Percentiles rank a stretch among this genome's conserved stretches.
Conservation (phyloP, 371 early-diverging fungal species). For the Saksenaea oblongispora region DNA sequence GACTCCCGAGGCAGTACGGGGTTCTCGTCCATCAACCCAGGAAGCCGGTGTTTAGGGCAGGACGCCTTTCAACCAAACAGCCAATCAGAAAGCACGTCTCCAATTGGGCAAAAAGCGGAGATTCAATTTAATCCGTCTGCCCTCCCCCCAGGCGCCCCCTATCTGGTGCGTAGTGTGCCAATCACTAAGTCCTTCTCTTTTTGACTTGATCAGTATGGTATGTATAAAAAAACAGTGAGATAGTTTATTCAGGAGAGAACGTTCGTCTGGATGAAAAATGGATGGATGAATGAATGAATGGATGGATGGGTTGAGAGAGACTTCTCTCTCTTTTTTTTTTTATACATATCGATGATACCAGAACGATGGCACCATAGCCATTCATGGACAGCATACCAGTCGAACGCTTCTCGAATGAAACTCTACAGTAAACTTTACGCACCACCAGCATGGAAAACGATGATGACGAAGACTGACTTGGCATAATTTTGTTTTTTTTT, state of each 20-base stretch:
- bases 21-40: too few species aligned
- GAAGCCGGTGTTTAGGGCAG: too few species aligned
- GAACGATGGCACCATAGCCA: too few species aligned
- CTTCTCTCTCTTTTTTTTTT: neutral
- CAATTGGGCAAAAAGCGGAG: too few species aligned
- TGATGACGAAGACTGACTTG: neutral
- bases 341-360: neutral
- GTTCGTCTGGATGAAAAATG: constrained; percentile 5
- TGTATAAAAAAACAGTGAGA: neutral
- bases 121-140: neutral
- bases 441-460: too few species aligned
- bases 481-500: neutral
- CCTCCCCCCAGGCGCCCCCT: constrained; percentile 87
- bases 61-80: too few species aligned
- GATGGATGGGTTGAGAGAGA: neutral
- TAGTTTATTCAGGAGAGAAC: neutral
- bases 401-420: too few species aligned
- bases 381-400: too few species aligned
- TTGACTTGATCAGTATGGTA: constrained; percentile 17
- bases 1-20: too few species aligned
- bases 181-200: constrained; percentile 58
- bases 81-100: too few species aligned
- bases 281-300: constrained; percentile 18
- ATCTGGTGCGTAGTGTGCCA: constrained; percentile 97
- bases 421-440: too few species aligned